A percentile compares a stretch with the other conserved stretches of the same genome.
Evolutionary conservation across 1,139 yeast species (phyloP).

Genomic region (Candida tetrigidarum): DNA sequence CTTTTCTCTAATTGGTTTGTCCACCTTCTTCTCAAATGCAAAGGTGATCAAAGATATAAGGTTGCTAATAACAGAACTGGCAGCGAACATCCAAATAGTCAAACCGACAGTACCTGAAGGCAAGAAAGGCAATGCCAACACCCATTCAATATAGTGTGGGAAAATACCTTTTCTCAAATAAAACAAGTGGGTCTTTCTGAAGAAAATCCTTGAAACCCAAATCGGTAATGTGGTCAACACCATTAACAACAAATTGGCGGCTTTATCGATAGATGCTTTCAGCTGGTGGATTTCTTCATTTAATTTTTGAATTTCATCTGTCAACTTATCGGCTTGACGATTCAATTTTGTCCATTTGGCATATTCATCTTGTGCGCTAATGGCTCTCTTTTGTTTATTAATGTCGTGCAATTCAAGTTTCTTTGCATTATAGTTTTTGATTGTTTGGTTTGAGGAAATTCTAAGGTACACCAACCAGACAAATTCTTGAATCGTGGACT

Average conservation of each 20-base stretch:
- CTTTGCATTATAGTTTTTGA: slow-evolving; percentile 39
- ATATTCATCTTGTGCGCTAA: slow-evolving; percentile 91
- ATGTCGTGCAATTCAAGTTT: slow-evolving; percentile 51
- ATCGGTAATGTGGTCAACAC: slow-evolving; percentile 45
- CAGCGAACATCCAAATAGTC: slow-evolving; percentile 52
- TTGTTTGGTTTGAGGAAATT: slow-evolving; percentile 26
- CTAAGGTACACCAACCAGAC: slow-evolving; percentile 45
- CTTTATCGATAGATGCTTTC: slow-evolving; percentile 40
- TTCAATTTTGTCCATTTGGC: slow-evolving; percentile 96
- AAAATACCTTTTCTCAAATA: slow-evolving; percentile 62
- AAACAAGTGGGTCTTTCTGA: slow-evolving; percentile 60
- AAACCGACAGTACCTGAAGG: slow-evolving; percentile 59
- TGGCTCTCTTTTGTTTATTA: slow-evolving; percentile 56
- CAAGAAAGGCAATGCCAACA: slow-evolving; percentile 63
- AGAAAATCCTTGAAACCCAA: slow-evolving; percentile 57
- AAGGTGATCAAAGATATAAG: slow-evolving; percentile 32
- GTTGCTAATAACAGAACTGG: slow-evolving; percentile 35
- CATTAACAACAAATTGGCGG: slow-evolving; percentile 30
- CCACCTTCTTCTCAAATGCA: slow-evolving; percentile 28
- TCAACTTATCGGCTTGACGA: slow-evolving; percentile 65
- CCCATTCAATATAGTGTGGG: slow-evolving; percentile 61
- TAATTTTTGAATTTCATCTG: slow-evolving; percentile 52
- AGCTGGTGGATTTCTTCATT: slow-evolving; percentile 39
- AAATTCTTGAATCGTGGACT: slow-evolving; percentile 33
- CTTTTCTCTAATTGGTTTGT: slow-evolving; percentile 24